Evolutionary conservation across 805 yeast species (phyloP).

Genomic region (Candida orba): DNA sequence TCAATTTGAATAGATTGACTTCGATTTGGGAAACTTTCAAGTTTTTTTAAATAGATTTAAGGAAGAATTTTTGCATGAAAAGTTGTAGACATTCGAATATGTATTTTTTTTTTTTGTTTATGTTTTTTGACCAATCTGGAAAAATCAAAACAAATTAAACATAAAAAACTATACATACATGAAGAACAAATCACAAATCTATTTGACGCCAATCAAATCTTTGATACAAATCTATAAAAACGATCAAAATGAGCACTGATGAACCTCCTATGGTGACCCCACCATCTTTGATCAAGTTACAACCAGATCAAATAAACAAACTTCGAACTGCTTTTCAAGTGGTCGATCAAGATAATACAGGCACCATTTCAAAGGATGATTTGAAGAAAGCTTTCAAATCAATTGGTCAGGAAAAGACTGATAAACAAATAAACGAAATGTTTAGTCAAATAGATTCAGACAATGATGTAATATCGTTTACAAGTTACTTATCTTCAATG

Average conservation of each 20-base stretch:
- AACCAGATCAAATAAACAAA: conserved; percentile 56
- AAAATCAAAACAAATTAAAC: background rate
- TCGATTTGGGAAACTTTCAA: conserved; percentile 51
- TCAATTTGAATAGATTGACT: conserved; percentile 48
- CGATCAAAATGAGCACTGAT: too few relatives aligned
- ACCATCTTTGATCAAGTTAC: conserved; percentile 22
- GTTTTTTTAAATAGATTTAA: conserved; percentile 15
- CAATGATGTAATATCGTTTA: conserved; percentile 41
- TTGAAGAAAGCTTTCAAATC: conserved; percentile 45
- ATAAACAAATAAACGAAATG: conserved; percentile 44
- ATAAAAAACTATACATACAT: too few relatives aligned
- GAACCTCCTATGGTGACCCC: too few relatives aligned
- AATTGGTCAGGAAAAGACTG: conserved; percentile 39
- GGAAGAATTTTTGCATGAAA: background rate
- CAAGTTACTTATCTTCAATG: conserved; percentile 59
- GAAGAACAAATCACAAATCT: conserved; percentile 10
- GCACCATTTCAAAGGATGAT: conserved; percentile 49
- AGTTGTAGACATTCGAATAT: background rate
- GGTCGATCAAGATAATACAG: conserved; percentile 79
- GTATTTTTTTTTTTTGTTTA: too few relatives aligned
- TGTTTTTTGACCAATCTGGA: background rate
- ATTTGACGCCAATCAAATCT: conserved; percentile 13
- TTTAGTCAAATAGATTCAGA: conserved; percentile 7
- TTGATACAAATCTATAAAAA: too few relatives aligned
- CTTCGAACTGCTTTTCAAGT: conserved; percentile 70